Evolutionary conservation across 768 basidiomycete genomes (phyloP), one percentile per base, ranked within the genome.

Genomic region (Pisolithus marmoratus): DNA sequence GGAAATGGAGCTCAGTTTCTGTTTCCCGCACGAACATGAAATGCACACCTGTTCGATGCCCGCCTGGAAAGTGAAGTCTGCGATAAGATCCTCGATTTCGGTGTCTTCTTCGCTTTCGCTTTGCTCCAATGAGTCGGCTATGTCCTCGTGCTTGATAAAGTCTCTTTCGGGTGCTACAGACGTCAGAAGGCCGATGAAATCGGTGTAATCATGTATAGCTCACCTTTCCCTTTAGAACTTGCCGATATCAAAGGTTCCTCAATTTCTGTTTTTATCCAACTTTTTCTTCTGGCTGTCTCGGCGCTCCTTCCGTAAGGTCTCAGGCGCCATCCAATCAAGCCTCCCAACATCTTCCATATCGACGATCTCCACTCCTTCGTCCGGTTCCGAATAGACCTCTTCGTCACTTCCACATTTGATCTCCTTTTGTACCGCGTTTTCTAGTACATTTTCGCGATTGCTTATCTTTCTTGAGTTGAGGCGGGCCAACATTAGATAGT

Each of bases 311-410:
- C 71, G 73, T 50, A 91, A 61, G 54, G 77, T 83, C 62, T 91
- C 88, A 1, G 90, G 90, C 8, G 90, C 90, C 84, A 90, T 90
- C 82, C 84, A 90, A 65, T 93, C 90, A 82, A 93, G 81, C 54
- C 82, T 73, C 47, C 77, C 70, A 27, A 93, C 82, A 52, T 84
- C 76, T 27, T 84, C 82, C 80, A 93, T 86, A 60, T 93, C 90
- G 38, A 93, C 73, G 48, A 92, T 90, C 69, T 91, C 87, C 23
- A 91, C 85, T 11, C 87, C 90, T 50, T 90, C 87, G 59, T 92
- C 90, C 12, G 88, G 87, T 54, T 93, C 90, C 17, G 90, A 93
- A 67, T 92, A 91, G 19, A 76, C 74, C 53, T 90, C 90, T 6
- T 72, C 82, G 17, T 86, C 81, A 17, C 78, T 75, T 44, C 72